A percentile compares a stretch with the other conserved stretches of the same genome.
Evolutionary conservation across 2,329 filamentous ascomycete genomes (phyloP).

Genomic region (Fusarium fracticaudum): DNA sequence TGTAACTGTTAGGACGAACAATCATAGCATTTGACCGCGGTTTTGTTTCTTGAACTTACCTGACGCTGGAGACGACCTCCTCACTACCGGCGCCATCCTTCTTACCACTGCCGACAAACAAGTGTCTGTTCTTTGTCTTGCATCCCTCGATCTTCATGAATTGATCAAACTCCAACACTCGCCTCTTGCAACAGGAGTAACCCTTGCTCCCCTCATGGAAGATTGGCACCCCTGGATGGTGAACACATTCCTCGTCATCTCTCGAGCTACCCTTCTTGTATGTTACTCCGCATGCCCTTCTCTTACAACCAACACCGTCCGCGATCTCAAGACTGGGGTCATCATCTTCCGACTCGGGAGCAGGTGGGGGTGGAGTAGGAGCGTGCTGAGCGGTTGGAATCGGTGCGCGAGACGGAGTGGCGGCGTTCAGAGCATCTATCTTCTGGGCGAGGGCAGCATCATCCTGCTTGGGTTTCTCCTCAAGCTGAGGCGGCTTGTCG

Average conservation of each 20-base stretch:
- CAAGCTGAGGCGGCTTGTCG: constrained; percentile 71
- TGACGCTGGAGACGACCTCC: constrained; percentile 80
- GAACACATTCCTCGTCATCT: constrained; percentile 80
- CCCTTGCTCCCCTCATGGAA: constrained; percentile 99
- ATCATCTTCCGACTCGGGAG: constrained; percentile 86
- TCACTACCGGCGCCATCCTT: constrained; percentile 69
- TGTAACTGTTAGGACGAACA: constrained; percentile 17
- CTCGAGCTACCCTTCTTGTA: constrained; percentile 71
- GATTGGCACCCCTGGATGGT: constrained; percentile 89
- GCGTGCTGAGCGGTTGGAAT: constrained; percentile 57
- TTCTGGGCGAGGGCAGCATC: constrained; percentile 54
- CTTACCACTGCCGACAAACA: constrained; percentile 83
- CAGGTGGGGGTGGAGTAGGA: constrained; percentile 65
- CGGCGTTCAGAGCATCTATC: constrained; percentile 64
- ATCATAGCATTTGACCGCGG: background rate
- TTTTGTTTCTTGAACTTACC: constrained; percentile 59
- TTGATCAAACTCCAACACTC: constrained; percentile 96
- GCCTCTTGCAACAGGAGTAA: constrained; percentile 94
- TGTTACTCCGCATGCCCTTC: constrained; percentile 75
- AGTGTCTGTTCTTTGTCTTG: constrained; percentile 80
- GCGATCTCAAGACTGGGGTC: constrained; percentile 79
- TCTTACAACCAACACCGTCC: constrained; percentile 78
- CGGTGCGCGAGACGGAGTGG: constrained; percentile 53
- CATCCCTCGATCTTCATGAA: constrained; percentile 97
- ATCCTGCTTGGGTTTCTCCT: constrained; percentile 63